Conservation (phyloP, 495 filamentous ascomycete genomes). For the Penicillium mononematosum region DNA sequence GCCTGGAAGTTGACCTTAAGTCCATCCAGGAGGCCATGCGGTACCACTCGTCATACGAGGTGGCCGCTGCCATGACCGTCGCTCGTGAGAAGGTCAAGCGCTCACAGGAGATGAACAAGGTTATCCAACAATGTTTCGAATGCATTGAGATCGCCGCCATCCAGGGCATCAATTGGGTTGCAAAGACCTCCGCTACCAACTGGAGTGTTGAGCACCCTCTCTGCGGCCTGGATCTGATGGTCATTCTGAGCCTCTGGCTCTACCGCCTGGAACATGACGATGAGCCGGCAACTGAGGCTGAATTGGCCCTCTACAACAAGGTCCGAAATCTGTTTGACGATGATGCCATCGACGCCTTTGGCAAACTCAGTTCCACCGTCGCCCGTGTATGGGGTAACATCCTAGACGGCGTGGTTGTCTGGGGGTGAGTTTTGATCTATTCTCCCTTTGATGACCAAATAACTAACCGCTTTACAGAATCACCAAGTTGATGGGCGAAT, state of each 20-base stretch:
- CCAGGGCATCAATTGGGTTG: conserved; percentile 97
- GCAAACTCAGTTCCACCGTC: conserved; percentile 87
- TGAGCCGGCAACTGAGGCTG: conserved; percentile 87
- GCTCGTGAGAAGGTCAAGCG: conserved; percentile 91
- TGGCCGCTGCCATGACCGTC: conserved; percentile 92
- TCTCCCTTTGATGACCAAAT: neutral
- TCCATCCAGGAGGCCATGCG: conserved; percentile 93
- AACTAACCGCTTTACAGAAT: conserved; percentile 68
- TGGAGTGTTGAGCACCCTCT: conserved; percentile 99
- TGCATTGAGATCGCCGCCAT: conserved; percentile 95
- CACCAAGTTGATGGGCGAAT: conserved; percentile 96
- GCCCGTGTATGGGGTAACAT: conserved; percentile 96
- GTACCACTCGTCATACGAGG: conserved; percentile 95
- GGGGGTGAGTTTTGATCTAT: conserved; percentile 66
- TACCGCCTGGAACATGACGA: conserved; percentile 99
- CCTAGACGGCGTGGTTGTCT: conserved; percentile 97
- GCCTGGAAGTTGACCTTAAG: conserved; percentile 93
- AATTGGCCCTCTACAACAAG: conserved; percentile 93
- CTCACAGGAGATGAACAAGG: conserved; percentile 95
- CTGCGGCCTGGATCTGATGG: conserved; percentile 95
- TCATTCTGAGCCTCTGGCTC: conserved; percentile 97
- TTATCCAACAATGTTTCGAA: conserved; percentile 96
- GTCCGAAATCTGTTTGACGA: conserved; percentile 91
- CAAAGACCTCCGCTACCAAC: conserved; percentile 92
- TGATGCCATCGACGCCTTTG: conserved; percentile 74